Percentiles rank a stretch among this genome's conserved stretches.
Conservation (phyloP, 176 grass and related monocot genomes). For the Tillandsia fasciculata region DNA sequence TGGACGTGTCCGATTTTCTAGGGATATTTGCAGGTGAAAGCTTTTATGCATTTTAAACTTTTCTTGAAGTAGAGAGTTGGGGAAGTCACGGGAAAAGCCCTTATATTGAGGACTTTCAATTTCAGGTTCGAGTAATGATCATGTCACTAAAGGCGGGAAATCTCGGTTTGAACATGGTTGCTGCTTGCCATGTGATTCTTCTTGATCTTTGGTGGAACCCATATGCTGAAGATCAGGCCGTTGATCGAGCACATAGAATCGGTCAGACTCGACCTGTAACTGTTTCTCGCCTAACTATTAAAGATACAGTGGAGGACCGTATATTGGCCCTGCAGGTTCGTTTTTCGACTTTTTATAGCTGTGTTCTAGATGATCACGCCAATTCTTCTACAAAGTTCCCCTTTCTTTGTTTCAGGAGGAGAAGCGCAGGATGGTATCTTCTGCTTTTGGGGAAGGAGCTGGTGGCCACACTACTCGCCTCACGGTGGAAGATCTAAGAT, state of each 20-base stretch:
- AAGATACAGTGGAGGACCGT: conserved; percentile 83
- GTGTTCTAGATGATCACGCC: not conserved
- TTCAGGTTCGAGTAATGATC: conserved; percentile 83
- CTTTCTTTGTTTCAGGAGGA: conserved; percentile 48
- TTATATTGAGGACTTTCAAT: not conserved
- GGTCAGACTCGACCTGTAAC: conserved; percentile 79
- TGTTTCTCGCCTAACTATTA: conserved; percentile 63
- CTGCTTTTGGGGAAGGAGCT: conserved; percentile 76
- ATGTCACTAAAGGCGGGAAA: conserved; percentile 93
- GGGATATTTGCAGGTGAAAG: too few species aligned
- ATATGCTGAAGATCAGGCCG: conserved; percentile 76
- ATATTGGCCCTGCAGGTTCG: conserved; percentile 88
- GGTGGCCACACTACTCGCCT: conserved; percentile 55
- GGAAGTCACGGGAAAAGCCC: not conserved
- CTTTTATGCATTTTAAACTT: too few species aligned
- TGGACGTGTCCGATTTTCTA: too few species aligned
- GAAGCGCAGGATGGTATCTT: conserved; percentile 86
- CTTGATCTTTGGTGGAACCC: conserved; percentile 98
- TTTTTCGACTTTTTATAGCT: not conserved
- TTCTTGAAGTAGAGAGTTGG: too few species aligned
- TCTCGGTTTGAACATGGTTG: conserved; percentile 89
- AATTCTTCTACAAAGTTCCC: not conserved
- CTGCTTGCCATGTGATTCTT: conserved; percentile 87
- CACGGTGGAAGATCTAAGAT: conserved; percentile 78
- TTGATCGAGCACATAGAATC: conserved; percentile 85